Conservation (phyloP, 1,284 basidiomycete species). For the Peniophora sp. region DNA sequence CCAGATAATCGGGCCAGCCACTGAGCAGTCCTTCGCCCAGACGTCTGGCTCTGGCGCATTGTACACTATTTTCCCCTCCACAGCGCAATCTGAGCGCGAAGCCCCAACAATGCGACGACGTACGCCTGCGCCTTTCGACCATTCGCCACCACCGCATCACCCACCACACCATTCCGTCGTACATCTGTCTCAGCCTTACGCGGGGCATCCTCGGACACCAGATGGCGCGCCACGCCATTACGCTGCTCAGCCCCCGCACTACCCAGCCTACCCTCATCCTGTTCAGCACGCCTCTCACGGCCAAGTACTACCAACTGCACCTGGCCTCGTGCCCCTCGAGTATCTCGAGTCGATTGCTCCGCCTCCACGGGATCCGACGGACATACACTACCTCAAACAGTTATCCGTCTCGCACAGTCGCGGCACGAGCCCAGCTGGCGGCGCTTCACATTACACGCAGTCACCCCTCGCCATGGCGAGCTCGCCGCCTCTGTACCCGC, state of each 20-base stretch:
- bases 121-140: not conserved
- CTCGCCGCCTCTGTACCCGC: too few species aligned
- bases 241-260: slow-evolving; percentile 16
- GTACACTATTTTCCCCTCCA: slow-evolving; percentile 14
- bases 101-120: not conserved
- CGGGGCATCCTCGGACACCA: slow-evolving; percentile 17
- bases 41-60: slow-evolving; percentile 10
- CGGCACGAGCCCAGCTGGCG: not conserved
- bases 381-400: slow-evolving; percentile 49
- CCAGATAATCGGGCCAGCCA: slow-evolving; percentile 2
- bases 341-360: slow-evolving; percentile 43
- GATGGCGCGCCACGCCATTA: slow-evolving; percentile 14
- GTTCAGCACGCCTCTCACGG: not conserved
- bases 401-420: slow-evolving; percentile 22
- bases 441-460: too few species aligned
- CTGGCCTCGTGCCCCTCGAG: slow-evolving; percentile 47
- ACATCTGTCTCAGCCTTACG: not conserved
- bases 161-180: not conserved
- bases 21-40: slow-evolving; percentile 2
- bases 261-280: slow-evolving; percentile 18
- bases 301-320: not conserved
- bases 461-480: too few species aligned
- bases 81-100: slow-evolving; percentile 4
- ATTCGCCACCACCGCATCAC: not conserved
- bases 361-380: slow-evolving; percentile 46